Evolutionary conservation across 2,329 filamentous ascomycete genomes (phyloP), one percentile per base, ranked within the genome.

Genomic region (Xylaria digitata): DNA sequence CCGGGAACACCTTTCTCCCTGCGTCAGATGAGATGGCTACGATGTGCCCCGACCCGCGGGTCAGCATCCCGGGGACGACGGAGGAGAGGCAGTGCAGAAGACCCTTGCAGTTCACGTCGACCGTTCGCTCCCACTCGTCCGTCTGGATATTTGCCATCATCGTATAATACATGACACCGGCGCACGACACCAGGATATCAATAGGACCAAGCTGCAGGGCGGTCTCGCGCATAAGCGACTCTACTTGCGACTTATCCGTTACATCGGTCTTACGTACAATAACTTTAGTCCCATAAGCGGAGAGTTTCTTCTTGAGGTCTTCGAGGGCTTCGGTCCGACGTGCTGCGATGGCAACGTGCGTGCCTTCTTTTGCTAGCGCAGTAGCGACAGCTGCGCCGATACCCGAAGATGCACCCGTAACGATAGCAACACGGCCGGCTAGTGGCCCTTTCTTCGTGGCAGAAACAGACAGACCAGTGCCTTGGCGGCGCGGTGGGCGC

Each of bases 81-180:
- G 90, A 85, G 0, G 90, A 86, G 2, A 95, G 83, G 71, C 89
- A 90, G 82, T 95, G 86, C 61, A 94, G 82, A 1, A 95, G 84
- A 43, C 92, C 92, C 80, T 94, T 94, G 87, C 92, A 94, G 82
- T 95, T 95, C 72, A 95, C 91, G 73, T 94, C 92, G 48, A 95
- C 91, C 0, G 92, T 94, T 65, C 87, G 90, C 70, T 94, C 89
- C 92, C 92, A 95, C 73, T 95, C 89, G 5, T 92, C 90, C 0
- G 83, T 86, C 70, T 91, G 86, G 17, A 82, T 85, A 76, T 94
- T 94, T 63, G 89, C 87, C 92, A 95, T 94, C 89, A 94, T 89
- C 61, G 92, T 94, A 80, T 89, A 95, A 81, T 95, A 95, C 92
- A 95, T 95, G 76, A 95, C 92, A 42, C 92, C 92, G 0, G 92